Evolutionary conservation across 352 stramenopile genomes (phyloP), one percentile per base, ranked within the genome.

Genomic region (Phytophthora megakarya): DNA sequence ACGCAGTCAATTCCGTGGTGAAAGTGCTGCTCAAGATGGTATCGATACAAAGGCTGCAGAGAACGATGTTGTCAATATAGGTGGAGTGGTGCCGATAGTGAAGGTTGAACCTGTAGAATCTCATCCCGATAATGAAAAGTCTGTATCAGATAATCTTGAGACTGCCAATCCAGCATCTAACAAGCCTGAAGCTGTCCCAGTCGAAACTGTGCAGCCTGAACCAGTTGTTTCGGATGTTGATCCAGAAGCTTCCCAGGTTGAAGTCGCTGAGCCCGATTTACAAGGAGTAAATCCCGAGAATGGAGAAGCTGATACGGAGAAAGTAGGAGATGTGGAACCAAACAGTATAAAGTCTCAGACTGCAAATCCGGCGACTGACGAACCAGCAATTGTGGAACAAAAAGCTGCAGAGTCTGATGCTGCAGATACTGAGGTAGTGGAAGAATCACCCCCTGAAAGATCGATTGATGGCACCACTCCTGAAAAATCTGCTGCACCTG

Each of bases 361-460:
- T 46, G 19, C 35, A 8, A 26, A 59, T n/a, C n/a, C 23, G 46
- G 13, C 15, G 1, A 11, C 8, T 46, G n/a, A 7, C 15, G 51
- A 22, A 1, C 8, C 9, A 40, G 51, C 49, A 26, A 19, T 7
- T 43, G 26, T 23, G 22, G 25, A 10, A 12, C 19, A 22, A 21
- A 10, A 56, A 25, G 19, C 3, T 22, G 9, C 16, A 22, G 49
- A 61, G 4, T 18, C 18, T 37, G 15, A 49, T 10, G 33, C 33
- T 42, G 32, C 45, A 6, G 23, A 55, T 13, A 35, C 54, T 35
- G 40, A 45, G 37, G 40, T 16, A n/a, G n/a, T n/a, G n/a, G n/a
- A n/a, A n/a, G 22, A 67, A 28, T 8, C 39, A 32, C 9, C 42
- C 12, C 25, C 44, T 2, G 59, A 61, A n/a, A 43, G 1, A 19